Conservation (phyloP, 805 yeast genomes). For the Diddensiella transvaalensis region DNA sequence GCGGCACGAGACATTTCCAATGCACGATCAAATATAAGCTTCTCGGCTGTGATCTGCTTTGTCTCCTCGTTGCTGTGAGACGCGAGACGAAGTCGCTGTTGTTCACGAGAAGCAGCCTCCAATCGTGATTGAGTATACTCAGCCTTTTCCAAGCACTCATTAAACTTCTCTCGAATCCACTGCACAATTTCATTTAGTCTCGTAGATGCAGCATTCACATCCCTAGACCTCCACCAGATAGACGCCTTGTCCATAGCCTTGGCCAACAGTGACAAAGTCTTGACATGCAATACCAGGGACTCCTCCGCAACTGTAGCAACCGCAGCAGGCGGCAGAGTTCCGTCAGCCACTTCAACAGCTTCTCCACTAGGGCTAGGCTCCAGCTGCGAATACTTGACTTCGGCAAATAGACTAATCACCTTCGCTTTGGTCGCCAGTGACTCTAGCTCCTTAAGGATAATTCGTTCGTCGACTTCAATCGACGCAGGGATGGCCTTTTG, state of each 20-base stretch:
- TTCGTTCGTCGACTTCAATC: slow-evolving; percentile 27
- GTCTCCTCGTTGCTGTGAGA: not conserved
- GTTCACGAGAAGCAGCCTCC: slow-evolving; percentile 5
- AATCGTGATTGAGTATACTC: slow-evolving; percentile 58
- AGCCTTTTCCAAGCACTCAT: slow-evolving; percentile 85
- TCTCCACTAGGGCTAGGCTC: slow-evolving; percentile 53
- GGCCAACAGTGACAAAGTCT: slow-evolving; percentile 76
- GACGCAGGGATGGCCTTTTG: slow-evolving; percentile 22
- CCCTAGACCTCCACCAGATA: slow-evolving; percentile 76
- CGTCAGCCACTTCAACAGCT: slow-evolving; percentile 13
- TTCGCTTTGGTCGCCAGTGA: slow-evolving; percentile 84
- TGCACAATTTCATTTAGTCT: slow-evolving; percentile 57
- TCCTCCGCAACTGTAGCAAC: slow-evolving; percentile 65
- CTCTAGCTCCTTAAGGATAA: slow-evolving; percentile 48
- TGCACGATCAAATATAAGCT: slow-evolving; percentile 86
- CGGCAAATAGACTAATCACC: slow-evolving; percentile 84
- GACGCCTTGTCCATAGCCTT: slow-evolving; percentile 83
- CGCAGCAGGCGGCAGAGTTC: slow-evolving; percentile 24
- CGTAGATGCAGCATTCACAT: slow-evolving; percentile 28
- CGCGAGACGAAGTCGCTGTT: not conserved
- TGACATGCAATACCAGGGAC: slow-evolving; percentile 80
- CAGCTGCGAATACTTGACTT: slow-evolving; percentile 81
- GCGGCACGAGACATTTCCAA: slow-evolving; percentile 89
- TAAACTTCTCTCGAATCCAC: slow-evolving; percentile 86
- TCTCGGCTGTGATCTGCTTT: slow-evolving; percentile 57